Percentiles rank a stretch among this genome's conserved stretches.
Conservation (phyloP, 331 rosid species). For the Acacia pycnantha region DNA sequence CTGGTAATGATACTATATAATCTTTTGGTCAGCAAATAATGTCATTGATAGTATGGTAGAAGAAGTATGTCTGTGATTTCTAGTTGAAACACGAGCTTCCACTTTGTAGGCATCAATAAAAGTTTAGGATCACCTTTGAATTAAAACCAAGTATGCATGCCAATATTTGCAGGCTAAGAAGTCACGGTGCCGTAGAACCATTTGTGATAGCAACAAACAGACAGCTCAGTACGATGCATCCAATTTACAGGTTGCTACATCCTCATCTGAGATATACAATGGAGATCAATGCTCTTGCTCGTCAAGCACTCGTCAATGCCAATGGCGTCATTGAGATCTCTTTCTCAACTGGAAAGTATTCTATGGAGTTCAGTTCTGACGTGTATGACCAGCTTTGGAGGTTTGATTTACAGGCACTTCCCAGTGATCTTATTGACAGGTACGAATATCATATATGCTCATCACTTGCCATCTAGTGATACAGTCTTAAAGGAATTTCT, state of each 20-base stretch:
- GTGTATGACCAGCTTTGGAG: slow-evolving; percentile 57
- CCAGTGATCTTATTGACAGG: slow-evolving; percentile 61
- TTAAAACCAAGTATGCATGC: not conserved
- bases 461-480: not conserved
- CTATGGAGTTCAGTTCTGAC: slow-evolving; percentile 48
- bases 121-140: not conserved
- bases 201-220: slow-evolving; percentile 58
- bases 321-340: slow-evolving; percentile 49
- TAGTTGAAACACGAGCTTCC: too few relatives aligned
- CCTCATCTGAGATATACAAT: slow-evolving; percentile 62
- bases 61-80: not conserved
- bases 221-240: slow-evolving; percentile 61
- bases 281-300: slow-evolving; percentile 56
- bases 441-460: not conserved
- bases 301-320: slow-evolving; percentile 46
- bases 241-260: slow-evolving; percentile 48
- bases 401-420: slow-evolving; percentile 60
- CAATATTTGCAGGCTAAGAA: slow-evolving; percentile 45
- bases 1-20: not conserved
- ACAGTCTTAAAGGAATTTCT: not conserved
- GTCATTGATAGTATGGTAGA: not conserved
- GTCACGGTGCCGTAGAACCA: slow-evolving; percentile 55
- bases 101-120: not conserved
- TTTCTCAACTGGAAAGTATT: slow-evolving; percentile 48
- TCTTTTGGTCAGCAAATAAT: not conserved